Percentiles rank a stretch among this genome's conserved stretches.
phyloP scores from a whole-genome alignment of 1,139 yeast species.

The Citeromyces hawaiiensis region DNA sequence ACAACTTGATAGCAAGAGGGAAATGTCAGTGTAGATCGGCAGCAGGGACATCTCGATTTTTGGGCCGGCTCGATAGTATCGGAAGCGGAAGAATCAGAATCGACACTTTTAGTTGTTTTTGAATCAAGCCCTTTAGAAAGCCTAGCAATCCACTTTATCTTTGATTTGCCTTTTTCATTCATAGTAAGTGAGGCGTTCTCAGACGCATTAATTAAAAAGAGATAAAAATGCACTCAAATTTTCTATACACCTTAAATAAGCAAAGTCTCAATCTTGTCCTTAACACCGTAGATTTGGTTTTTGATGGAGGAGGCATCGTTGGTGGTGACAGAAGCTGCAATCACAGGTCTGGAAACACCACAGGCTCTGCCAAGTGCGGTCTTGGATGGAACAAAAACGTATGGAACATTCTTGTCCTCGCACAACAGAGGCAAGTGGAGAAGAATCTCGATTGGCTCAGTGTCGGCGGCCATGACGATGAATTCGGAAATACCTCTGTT shows the following conservation, averaged over 20 bases:
- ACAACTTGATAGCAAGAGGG: not conserved
- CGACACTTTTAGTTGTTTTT: not conserved
- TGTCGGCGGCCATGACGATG: slow-evolving; percentile 99
- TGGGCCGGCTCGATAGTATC: not conserved
- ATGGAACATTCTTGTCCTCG: slow-evolving; percentile 98
- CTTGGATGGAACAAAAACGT: slow-evolving; percentile 97
- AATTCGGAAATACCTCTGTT: slow-evolving; percentile 99
- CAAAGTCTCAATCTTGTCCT: slow-evolving; percentile 98
- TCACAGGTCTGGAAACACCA: slow-evolving; percentile 99
- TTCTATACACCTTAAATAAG: slow-evolving; percentile 44
- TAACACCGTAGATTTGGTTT: slow-evolving; percentile 92
- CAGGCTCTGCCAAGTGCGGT: slow-evolving; percentile 99
- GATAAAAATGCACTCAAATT: slow-evolving; percentile 1
- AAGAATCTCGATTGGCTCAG: slow-evolving; percentile 97
- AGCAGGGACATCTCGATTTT: not conserved
- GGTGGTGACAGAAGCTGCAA: slow-evolving; percentile 96
- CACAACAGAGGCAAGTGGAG: slow-evolving; percentile 95
- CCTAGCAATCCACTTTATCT: not conserved
- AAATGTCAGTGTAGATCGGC: not conserved
- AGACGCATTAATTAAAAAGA: not conserved
- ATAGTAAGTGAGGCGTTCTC: not conserved
- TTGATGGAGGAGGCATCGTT: slow-evolving; percentile 97
- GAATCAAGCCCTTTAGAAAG: not conserved
- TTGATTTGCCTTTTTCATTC: not conserved
- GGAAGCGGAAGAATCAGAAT: not conserved